phyloP scores from a whole-genome alignment of 1,139 yeast genomes.

The Casaregolazyma suthepensis region DNA sequence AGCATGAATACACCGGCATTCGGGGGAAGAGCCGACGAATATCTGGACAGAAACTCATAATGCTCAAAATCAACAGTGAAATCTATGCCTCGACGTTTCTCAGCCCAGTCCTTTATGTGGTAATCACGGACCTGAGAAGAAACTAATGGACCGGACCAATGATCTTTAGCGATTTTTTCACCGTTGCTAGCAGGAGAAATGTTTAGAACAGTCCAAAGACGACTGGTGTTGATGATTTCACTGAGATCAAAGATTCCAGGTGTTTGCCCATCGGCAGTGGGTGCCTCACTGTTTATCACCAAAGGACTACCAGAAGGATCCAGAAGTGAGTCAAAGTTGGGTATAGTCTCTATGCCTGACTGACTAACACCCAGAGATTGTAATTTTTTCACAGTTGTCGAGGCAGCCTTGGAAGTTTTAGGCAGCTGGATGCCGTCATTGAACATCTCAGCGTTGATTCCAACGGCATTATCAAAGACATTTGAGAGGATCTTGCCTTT shows the following conservation, averaged over 20 bases:
- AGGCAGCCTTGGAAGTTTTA: slow-evolving; percentile 30
- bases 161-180: slow-evolving; percentile 23
- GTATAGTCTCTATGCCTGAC: slow-evolving; percentile 12
- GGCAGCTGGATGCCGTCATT: slow-evolving; percentile 35
- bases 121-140: slow-evolving; percentile 34
- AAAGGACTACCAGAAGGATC: slow-evolving; percentile 24
- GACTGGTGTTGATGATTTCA: slow-evolving; percentile 23
- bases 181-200: slow-evolving; percentile 29
- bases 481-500: slow-evolving; percentile 26
- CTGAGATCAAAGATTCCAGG: slow-evolving; percentile 20
- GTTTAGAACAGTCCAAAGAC: slow-evolving; percentile 34
- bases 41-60: slow-evolving; percentile 34
- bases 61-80: slow-evolving; percentile 37
- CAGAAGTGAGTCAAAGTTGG: slow-evolving; percentile 18
- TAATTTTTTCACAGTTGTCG: slow-evolving; percentile 22
- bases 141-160: slow-evolving; percentile 34
- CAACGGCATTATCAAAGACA: slow-evolving; percentile 35
- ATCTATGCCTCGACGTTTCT: slow-evolving; percentile 30
- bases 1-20: slow-evolving; percentile 27
- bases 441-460: slow-evolving; percentile 34
- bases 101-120: slow-evolving; percentile 35
- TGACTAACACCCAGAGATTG: slow-evolving; percentile 3
- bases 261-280: not conserved
- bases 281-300: slow-evolving; percentile 11
- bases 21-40: slow-evolving; percentile 32